Base-by-base conservation (phyloP, 306 rosid species). In the Sechiopsis laciniata region DNA sequence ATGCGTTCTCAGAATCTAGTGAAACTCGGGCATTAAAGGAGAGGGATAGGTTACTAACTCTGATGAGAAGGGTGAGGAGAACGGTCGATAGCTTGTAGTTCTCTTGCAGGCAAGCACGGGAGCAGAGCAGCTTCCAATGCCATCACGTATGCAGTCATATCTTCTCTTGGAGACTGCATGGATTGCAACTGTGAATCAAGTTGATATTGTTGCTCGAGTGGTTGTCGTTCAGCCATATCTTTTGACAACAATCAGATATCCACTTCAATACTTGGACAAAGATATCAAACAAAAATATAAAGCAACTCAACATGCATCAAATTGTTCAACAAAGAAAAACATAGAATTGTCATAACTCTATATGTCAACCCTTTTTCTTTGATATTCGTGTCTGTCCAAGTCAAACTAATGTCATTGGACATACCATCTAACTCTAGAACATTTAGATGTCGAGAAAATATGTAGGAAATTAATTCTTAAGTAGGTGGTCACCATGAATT, bases 1-100 rank as follows among this genome's bases (percentile, higher is more conserved):
- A 12, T 21, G 52, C 45, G 7, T 8, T 24, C 48, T 7, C 35
- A 67, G 40, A 67, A 48, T 67, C 42, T 12, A 67, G 32, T 67
- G 54, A 67, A 14, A 67, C 52, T 29, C 48, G 2, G 19, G 42
- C 42, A 60, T 40, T 15, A 54, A 10, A 45, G 50, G 17, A 21
- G 77, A 17, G 59, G 68, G 53, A 21, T 62, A 22, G 53, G 72
- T 26, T 54, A 85, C 92, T 83, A n/a, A 94, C 98, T 89, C 77
- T 90, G 98, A 79, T 94, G 96, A 19, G 98, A 94, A 72, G 97
- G 97, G 42, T 87, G 89, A 0, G 97, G 96, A 24, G 96, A 94
- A 35, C 97, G 97, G 82, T 94, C 97, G 24, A 89, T 89, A n/a
- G 97, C 98, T 75, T 94, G 96, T 80, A 94, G 96, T 82, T 94